These are phyloP conservation scores for Botrytis fragariae DNA, from an alignment of 2,329 filamentous ascomycete genomes.

Conservation along the genomic window DNA sequence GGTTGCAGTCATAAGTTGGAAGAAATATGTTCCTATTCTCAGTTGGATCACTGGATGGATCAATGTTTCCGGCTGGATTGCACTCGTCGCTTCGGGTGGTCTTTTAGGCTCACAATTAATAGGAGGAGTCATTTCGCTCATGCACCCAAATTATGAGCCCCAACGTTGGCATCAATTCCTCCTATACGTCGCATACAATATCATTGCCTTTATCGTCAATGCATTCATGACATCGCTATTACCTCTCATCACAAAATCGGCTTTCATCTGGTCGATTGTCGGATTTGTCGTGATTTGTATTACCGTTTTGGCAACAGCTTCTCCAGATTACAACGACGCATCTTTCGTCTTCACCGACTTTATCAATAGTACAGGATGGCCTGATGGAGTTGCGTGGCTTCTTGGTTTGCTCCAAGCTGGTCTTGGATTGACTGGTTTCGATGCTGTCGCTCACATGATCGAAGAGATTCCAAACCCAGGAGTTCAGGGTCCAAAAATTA, in stretches of 20 bases:
- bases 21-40: constrained; percentile 42
- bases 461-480: constrained; percentile 54
- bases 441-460: constrained; percentile 45
- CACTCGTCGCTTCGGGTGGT: constrained; percentile 52
- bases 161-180: constrained; percentile 45
- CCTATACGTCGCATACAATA: constrained; percentile 49
- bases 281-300: constrained; percentile 52
- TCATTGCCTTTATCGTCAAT: constrained; percentile 47
- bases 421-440: constrained; percentile 51
- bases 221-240: constrained; percentile 49
- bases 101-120: constrained; percentile 54
- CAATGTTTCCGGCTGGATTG: constrained; percentile 44
- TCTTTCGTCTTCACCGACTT: constrained; percentile 55
- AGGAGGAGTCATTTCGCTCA: constrained; percentile 52
- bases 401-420: constrained; percentile 52
- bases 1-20: constrained; percentile 55
- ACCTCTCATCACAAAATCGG: constrained; percentile 48
- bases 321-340: constrained; percentile 49
- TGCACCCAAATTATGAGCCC: constrained; percentile 50
- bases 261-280: constrained; percentile 52
- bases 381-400: constrained; percentile 49
- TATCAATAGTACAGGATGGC: constrained; percentile 53
- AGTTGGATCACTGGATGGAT: constrained; percentile 50
- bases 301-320: constrained; percentile 52
- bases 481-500: constrained; percentile 49